Conservation (phyloP, 1,284 basidiomycete species). For the Papiliotrema terrestris region DNA sequence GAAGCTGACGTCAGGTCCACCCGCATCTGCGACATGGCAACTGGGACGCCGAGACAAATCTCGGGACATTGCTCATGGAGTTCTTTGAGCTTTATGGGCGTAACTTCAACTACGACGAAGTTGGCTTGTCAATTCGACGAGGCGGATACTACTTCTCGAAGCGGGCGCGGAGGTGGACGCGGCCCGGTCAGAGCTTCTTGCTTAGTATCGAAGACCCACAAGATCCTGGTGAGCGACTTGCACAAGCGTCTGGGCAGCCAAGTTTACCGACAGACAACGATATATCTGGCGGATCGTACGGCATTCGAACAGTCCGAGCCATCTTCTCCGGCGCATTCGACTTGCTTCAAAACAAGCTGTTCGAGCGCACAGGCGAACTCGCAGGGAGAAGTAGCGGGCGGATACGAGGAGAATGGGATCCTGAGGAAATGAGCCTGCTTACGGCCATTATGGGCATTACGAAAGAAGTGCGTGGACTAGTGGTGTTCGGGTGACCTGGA, state of each 20-base stretch:
- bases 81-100: conserved; percentile 94
- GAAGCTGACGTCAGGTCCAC: conserved; percentile 61
- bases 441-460: conserved; percentile 76
- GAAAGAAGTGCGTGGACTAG: conserved; percentile 60
- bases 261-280: conserved; percentile 67
- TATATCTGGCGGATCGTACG: conserved; percentile 83
- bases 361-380: conserved; percentile 29
- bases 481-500: neutral
- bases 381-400: conserved; percentile 14
- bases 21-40: conserved; percentile 86
- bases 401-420: conserved; percentile 41
- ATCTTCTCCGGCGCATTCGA: conserved; percentile 83
- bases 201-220: conserved; percentile 94
- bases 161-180: conserved; percentile 70
- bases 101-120: conserved; percentile 85
- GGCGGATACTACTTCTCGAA: conserved; percentile 85
- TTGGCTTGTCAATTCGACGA: conserved; percentile 82
- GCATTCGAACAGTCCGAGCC: conserved; percentile 73
- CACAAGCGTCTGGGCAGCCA: neutral
- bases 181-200: conserved; percentile 59
- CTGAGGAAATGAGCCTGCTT: conserved; percentile 73
- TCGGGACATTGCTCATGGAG: conserved; percentile 89
- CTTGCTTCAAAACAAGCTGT: conserved; percentile 62
- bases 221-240: conserved; percentile 65
- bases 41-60: conserved; percentile 79